Percentiles rank a stretch among this genome's conserved stretches.
Evolutionary conservation across 148 eudicot genomes (phyloP).

Genomic region (Silene uniflora): DNA sequence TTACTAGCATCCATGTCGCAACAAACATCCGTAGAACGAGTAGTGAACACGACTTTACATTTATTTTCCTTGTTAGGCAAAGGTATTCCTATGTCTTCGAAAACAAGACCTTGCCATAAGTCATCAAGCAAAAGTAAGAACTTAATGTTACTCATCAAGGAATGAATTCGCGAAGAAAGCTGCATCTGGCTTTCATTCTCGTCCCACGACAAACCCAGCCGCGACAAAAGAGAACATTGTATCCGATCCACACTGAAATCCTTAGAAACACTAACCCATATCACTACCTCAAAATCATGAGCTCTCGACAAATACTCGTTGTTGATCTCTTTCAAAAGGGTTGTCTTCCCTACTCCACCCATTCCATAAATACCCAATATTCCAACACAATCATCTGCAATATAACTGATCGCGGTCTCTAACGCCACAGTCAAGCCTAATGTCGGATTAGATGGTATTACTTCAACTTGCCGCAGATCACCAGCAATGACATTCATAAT

Average conservation of each 20-base stretch:
- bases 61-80: constrained; percentile 29
- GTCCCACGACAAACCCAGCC: constrained; percentile 33
- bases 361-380: constrained; percentile 46
- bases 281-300: constrained; percentile 37
- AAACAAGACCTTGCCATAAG: constrained; percentile 42
- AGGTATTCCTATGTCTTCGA: constrained; percentile 43
- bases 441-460: constrained; percentile 28
- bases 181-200: constrained; percentile 23
- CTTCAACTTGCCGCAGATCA: constrained; percentile 16
- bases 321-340: constrained; percentile 39
- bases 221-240: constrained; percentile 29
- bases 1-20: constrained; percentile 44
- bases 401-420: constrained; percentile 16
- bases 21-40: constrained; percentile 41
- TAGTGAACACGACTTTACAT: constrained; percentile 41
- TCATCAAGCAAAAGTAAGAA: constrained; percentile 47
- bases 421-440: constrained; percentile 32
- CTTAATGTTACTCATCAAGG: constrained; percentile 34
- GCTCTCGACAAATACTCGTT: constrained; percentile 25
- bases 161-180: constrained; percentile 24
- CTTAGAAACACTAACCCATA: constrained; percentile 41
- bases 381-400: constrained; percentile 32
- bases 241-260: constrained; percentile 32
- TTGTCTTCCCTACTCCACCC: constrained; percentile 59
- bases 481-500: constrained; percentile 19